phyloP scores from a whole-genome alignment of 768 basidiomycete genomes.

The Neoboletus magnificus region DNA sequence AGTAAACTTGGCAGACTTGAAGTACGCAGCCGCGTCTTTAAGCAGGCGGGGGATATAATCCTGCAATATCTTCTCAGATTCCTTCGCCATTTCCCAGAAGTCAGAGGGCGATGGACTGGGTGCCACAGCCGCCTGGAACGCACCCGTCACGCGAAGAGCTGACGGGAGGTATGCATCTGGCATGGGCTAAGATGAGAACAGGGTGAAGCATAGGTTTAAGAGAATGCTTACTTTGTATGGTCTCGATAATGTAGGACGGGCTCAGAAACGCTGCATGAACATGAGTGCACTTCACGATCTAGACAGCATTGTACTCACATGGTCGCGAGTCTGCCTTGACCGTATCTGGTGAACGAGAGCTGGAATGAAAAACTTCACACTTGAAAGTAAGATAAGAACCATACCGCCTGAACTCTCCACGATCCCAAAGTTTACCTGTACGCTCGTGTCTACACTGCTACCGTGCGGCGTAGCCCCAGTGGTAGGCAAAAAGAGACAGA shows the following conservation, averaged over 20 bases:
- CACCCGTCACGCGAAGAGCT: not conserved
- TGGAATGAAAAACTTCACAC: not conserved
- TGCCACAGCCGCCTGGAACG: not conserved
- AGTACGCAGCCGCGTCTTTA: not conserved
- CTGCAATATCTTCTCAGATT: not conserved
- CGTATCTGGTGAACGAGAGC: not conserved
- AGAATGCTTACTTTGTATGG: not conserved
- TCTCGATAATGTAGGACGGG: not conserved
- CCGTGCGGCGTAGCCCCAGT: not conserved
- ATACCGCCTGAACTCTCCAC: not conserved
- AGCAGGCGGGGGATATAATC: constrained; percentile 8
- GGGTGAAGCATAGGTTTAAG: not conserved
- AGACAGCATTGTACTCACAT: not conserved
- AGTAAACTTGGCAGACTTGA: constrained; percentile 4
- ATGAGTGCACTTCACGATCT: not conserved
- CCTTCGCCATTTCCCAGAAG: constrained; percentile 11
- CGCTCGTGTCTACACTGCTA: too few species aligned
- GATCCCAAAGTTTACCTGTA: not conserved
- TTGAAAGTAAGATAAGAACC: not conserved
- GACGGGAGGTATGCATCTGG: constrained; percentile 1
- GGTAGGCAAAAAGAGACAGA: not conserved
- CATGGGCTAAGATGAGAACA: not conserved
- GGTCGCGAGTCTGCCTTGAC: not conserved
- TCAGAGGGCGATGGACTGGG: not conserved
- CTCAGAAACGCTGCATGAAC: not conserved